These are phyloP conservation scores for Excoecaria cochinchinensis DNA, from an alignment of 345 rosid genomes.

Conservation along the genomic window DNA sequence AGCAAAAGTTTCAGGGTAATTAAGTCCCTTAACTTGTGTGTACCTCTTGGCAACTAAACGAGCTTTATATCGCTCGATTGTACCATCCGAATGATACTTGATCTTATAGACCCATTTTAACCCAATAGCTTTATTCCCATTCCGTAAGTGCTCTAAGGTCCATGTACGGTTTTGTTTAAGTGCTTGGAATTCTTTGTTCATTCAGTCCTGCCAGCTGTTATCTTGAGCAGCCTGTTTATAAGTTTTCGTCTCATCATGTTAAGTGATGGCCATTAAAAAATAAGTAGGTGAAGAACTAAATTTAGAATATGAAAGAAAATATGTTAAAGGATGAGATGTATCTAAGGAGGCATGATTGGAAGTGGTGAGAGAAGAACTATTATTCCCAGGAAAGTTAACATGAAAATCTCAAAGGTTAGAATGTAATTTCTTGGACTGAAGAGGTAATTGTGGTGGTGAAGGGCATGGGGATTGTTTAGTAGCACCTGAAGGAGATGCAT, in stretches of 20 bases:
- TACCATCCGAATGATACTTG: not conserved
- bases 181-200: not conserved
- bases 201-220: not conserved
- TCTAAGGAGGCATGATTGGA: not conserved
- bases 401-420: not conserved
- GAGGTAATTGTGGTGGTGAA: not conserved
- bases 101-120: not conserved
- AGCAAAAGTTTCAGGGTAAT: not conserved
- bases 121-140: not conserved
- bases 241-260: not conserved
- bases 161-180: not conserved
- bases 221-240: not conserved
- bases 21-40: not conserved
- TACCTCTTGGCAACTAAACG: not conserved
- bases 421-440: not conserved
- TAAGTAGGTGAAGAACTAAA: not conserved
- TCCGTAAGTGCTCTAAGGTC: not conserved
- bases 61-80: not conserved
- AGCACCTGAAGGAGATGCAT: too few species aligned
- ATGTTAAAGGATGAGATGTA: not conserved
- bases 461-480: too few species aligned
- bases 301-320: not conserved
- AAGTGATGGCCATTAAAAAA: too few species aligned
- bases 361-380: not conserved
- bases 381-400: not conserved